Conservation (phyloP, 805 yeast species). For the Barnettozyma botsteinii region DNA sequence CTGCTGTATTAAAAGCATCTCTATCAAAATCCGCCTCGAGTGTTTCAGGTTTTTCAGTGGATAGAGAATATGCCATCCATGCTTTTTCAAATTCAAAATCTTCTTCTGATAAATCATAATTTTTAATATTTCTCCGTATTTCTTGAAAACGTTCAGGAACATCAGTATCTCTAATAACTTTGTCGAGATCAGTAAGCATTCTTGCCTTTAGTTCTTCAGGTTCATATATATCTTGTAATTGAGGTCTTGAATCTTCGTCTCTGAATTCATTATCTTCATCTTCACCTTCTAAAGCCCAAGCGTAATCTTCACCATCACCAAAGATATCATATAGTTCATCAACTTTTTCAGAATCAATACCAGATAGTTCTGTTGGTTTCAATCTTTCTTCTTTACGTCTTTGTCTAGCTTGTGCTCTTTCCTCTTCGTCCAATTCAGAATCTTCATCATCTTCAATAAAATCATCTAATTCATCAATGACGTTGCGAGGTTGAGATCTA, state of each 20-base stretch:
- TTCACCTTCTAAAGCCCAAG: conserved; percentile 96
- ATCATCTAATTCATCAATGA: conserved; percentile 86
- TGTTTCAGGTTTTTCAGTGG: conserved; percentile 43
- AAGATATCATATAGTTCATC: conserved; percentile 92
- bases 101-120: conserved; percentile 60
- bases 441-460: conserved; percentile 96
- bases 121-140: conserved; percentile 55
- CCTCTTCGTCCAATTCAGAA: conserved; percentile 76
- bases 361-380: conserved; percentile 51
- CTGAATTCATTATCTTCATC: conserved; percentile 41
- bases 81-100: conserved; percentile 68
- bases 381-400: conserved; percentile 42
- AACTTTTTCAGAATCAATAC: conserved; percentile 79
- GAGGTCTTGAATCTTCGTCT: conserved; percentile 38
- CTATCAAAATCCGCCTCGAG: conserved; percentile 30
- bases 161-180: conserved; percentile 78
- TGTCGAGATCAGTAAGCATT: conserved; percentile 88
- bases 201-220: conserved; percentile 87
- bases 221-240: conserved; percentile 88
- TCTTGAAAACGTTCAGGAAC: conserved; percentile 90
- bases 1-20: conserved; percentile 60
- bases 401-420: conserved; percentile 42
- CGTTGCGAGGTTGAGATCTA: conserved; percentile 26
- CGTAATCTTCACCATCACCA: conserved; percentile 96
- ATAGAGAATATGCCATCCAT: conserved; percentile 72